A percentile compares a stretch with the other conserved stretches of the same genome.
phyloP scores from a whole-genome alignment of 148 eudicot species.

The Nyssa sinensis region DNA sequence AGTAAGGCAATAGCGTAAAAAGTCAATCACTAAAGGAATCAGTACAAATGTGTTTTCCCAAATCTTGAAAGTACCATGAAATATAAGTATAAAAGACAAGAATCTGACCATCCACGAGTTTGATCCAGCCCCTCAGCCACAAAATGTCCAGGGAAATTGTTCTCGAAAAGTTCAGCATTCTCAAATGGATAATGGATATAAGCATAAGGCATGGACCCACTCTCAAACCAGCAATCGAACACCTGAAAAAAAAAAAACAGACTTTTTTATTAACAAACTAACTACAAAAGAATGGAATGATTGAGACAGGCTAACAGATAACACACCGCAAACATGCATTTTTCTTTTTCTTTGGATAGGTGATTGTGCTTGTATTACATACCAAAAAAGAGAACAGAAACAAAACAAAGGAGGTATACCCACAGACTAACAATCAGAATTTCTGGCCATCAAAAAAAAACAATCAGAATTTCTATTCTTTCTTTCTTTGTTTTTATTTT shows the following conservation, averaged over 20 bases:
- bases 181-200: conserved; percentile 97
- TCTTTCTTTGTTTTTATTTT: too few species aligned
- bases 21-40: not conserved
- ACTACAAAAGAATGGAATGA: not conserved
- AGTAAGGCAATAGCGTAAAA: too few species aligned
- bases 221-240: conserved; percentile 99
- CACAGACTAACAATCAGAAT: too few species aligned
- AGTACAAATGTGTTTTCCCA: not conserved
- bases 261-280: not conserved
- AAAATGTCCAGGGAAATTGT: conserved; percentile 91
- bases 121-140: conserved; percentile 99
- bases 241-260: conserved; percentile 43
- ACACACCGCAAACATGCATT: too few species aligned
- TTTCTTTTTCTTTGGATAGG: too few species aligned
- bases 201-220: conserved; percentile 99
- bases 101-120: conserved; percentile 91
- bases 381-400: too few species aligned
- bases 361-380: too few species aligned
- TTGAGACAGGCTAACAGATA: too few species aligned
- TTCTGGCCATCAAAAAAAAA: too few species aligned
- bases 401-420: too few species aligned
- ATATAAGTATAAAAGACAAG: not conserved
- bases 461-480: too few species aligned
- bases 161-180: conserved; percentile 76
- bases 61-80: not conserved